phyloP scores from a whole-genome alignment of 2,329 filamentous ascomycete genomes.

The Chaetoscypha palmicola region DNA sequence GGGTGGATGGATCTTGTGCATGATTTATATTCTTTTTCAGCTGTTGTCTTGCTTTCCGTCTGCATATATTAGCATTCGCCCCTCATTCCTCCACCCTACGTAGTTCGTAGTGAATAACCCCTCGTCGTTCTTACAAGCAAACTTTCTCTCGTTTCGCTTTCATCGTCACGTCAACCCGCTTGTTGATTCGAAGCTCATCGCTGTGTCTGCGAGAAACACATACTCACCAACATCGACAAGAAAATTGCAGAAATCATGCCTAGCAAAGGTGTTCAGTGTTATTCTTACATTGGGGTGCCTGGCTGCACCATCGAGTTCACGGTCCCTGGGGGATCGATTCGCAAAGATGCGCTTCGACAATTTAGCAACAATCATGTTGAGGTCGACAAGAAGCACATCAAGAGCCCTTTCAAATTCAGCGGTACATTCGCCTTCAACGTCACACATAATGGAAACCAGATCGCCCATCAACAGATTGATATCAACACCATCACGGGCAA shows the following conservation, averaged over 20 bases:
- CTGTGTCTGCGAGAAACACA: not conserved
- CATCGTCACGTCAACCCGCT: no score
- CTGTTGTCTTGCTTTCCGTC: not conserved
- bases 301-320: constrained; percentile 38
- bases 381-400: constrained; percentile 38
- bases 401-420: constrained; percentile 36
- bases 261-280: constrained; percentile 35
- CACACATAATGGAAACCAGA: constrained; percentile 33
- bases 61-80: not conserved
- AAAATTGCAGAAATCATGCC: constrained; percentile 31
- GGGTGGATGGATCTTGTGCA: not conserved
- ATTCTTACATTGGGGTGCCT: constrained; percentile 35
- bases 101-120: no score
- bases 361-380: constrained; percentile 38
- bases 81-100: not conserved
- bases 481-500: constrained; percentile 41
- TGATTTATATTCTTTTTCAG: not conserved
- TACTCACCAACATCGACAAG: not conserved
- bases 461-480: constrained; percentile 39
- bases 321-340: constrained; percentile 35
- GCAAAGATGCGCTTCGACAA: constrained; percentile 29
- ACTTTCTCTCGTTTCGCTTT: no score
- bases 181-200: no score
- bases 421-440: constrained; percentile 40
- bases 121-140: no score